Percentiles rank a stretch among this genome's conserved stretches.
These are phyloP conservation scores for Brachypodium distachyon DNA, from an alignment of 202 grass and related monocot species.

Conservation along the genomic window DNA sequence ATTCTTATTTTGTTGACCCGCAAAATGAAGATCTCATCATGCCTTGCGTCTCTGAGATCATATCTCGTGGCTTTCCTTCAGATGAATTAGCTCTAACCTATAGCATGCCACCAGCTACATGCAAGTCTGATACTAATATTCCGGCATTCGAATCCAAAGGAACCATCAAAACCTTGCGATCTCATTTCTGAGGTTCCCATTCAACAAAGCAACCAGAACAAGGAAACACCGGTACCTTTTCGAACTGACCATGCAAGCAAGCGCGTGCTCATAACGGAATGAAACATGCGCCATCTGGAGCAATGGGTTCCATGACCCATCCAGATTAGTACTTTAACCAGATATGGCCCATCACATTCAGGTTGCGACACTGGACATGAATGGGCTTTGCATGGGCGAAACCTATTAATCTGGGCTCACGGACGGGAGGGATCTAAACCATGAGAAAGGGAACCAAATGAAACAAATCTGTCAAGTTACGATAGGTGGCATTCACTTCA, in stretches of 20 bases:
- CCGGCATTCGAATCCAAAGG: not conserved
- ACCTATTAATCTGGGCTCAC: not conserved
- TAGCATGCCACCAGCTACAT: not conserved
- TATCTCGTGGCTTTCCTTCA: too few species aligned
- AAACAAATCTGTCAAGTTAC: slow-evolving; percentile 1
- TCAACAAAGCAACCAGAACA: not conserved
- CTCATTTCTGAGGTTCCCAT: not conserved
- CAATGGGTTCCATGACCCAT: not conserved
- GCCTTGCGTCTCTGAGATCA: too few species aligned
- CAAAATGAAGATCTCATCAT: not conserved
- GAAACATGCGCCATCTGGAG: not conserved
- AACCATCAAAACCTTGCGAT: not conserved
- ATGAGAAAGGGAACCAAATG: not conserved
- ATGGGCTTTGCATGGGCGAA: not conserved
- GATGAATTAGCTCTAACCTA: not conserved
- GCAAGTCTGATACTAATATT: not conserved
- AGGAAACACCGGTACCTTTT: too few species aligned
- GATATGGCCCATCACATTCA: not conserved
- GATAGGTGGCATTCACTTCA: slow-evolving; percentile 2
- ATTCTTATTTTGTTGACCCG: not conserved
- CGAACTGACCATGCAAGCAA: too few species aligned
- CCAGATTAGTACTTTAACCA: not conserved
- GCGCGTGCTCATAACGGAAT: too few species aligned
- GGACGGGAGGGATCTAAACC: not conserved
- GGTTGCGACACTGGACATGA: not conserved